These are phyloP conservation scores for Protomyces inouyei DNA, from an alignment of 1,139 yeast species.

Conservation along the genomic window DNA sequence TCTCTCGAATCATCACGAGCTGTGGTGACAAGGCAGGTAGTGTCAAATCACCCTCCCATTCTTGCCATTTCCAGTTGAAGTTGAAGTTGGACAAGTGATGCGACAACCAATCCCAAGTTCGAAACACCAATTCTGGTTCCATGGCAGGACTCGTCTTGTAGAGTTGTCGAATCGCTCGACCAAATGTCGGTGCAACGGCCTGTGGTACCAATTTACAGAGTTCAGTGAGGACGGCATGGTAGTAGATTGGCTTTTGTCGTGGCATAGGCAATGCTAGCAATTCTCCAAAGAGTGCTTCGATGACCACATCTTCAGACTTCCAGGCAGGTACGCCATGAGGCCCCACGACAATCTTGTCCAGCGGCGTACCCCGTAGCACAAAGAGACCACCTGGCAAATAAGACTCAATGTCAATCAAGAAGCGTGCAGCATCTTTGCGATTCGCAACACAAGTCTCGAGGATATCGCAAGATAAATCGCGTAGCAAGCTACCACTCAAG, in stretches of 20 bases:
- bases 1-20: constrained; percentile 65
- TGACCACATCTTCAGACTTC: constrained; percentile 87
- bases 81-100: constrained; percentile 90
- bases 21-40: constrained; percentile 61
- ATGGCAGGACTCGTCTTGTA: constrained; percentile 62
- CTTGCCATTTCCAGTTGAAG: constrained; percentile 97
- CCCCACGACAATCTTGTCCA: constrained; percentile 56
- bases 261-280: constrained; percentile 69
- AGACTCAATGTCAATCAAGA: constrained; percentile 66
- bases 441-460: constrained; percentile 81
- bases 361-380: constrained; percentile 76
- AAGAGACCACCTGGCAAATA: constrained; percentile 68
- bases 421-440: constrained; percentile 80
- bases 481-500: constrained; percentile 58
- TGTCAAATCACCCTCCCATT: constrained; percentile 54
- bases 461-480: constrained; percentile 71
- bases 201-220: constrained; percentile 83
- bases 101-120: constrained; percentile 87
- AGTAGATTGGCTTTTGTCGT: constrained; percentile 67
- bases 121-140: constrained; percentile 69
- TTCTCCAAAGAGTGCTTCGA: constrained; percentile 74
- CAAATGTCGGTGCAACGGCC: constrained; percentile 92
- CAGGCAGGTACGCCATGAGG: constrained; percentile 52
- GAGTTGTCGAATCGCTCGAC: constrained; percentile 82
- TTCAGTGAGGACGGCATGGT: constrained; percentile 79